Conservation (phyloP, 179 eudicot species). For the Heliamphora pulchella region DNA sequence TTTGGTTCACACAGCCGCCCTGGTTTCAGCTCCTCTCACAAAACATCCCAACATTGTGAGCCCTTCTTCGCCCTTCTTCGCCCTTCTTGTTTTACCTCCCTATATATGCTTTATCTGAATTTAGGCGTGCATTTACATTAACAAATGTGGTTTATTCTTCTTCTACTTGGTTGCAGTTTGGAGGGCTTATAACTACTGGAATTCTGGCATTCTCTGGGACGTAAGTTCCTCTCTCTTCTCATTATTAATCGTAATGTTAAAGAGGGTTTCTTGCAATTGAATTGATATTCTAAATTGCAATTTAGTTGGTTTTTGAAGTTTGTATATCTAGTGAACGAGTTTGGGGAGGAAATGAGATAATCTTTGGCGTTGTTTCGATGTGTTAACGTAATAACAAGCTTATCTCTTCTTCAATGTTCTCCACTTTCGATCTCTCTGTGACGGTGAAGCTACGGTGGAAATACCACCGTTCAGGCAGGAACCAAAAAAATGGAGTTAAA, state of each 20-base stretch:
- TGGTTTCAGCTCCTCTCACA: conserved; percentile 70
- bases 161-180: conserved; percentile 47
- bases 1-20: conserved; percentile 82
- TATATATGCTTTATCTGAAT: not conserved
- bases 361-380: no score
- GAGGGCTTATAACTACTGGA: conserved; percentile 78
- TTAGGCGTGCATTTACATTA: no score
- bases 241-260: not conserved
- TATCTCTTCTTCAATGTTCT: no score
- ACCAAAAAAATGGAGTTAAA: no score
- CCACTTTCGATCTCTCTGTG: no score
- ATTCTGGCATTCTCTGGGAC: conserved; percentile 80
- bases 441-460: no score
- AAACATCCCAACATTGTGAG: conserved; percentile 64
- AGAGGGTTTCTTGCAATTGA: not conserved
- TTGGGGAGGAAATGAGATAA: no score
- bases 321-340: not conserved
- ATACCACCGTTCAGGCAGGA: no score
- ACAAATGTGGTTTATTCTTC: not conserved
- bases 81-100: not conserved
- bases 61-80: not conserved
- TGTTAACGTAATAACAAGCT: no score
- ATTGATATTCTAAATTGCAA: not conserved
- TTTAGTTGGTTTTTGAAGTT: not conserved
- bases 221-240: conserved; percentile 43